Evolutionary conservation across 768 basidiomycete species (phyloP), one percentile per base, ranked within the genome.

Genomic region (Bullera alba): DNA sequence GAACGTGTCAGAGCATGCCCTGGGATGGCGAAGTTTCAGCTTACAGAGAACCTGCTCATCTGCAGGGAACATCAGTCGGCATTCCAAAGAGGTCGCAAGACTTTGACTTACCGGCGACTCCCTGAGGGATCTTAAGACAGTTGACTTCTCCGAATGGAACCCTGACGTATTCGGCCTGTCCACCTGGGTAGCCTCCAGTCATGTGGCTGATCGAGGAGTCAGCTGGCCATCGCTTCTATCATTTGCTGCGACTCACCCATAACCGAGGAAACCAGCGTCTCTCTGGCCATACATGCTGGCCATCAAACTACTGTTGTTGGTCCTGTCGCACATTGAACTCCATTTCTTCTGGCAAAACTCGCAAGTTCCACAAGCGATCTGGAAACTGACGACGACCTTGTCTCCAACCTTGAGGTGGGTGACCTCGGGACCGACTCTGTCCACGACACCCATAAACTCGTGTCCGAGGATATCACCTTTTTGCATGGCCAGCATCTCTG

Each of bases 311-410:
- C 81, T 82, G 43, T 78, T 77, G 70, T 85, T 85, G 7, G 83
- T 86, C n/a, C 75, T 71, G 50, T 86, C 82, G 65, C 86, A 88
- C 67, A 85, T 80, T 1, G 82, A 82, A 0, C 82, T 83, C 0
- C 83, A 75, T 59, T 84, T 84, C 69, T 86, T 70, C 70, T 85
- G 73, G 78, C 86, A 87, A 71, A 80, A 86, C 38, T 76, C 69
- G 71, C 85, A 86, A 42, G 76, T 57, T 2, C 85, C 84, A 58
- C 85, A 86, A 0, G 83, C 83, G 46, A 84, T 81, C 63, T 86
- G 84, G 80, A 87, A 87, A 2, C 81, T 82, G 0, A 80, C 78
- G n/a, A 87, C 85, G 47, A 86, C 85, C 16, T 84, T 79, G 60
- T 87, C 80, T 17, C 85, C 86, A 12, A 75, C 57, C 26, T 77